Percentiles rank a stretch among this genome's conserved stretches.
Evolutionary conservation across 108 stramenopile genomes (phyloP).

Genomic region (Discostella pseudostelligera): DNA sequence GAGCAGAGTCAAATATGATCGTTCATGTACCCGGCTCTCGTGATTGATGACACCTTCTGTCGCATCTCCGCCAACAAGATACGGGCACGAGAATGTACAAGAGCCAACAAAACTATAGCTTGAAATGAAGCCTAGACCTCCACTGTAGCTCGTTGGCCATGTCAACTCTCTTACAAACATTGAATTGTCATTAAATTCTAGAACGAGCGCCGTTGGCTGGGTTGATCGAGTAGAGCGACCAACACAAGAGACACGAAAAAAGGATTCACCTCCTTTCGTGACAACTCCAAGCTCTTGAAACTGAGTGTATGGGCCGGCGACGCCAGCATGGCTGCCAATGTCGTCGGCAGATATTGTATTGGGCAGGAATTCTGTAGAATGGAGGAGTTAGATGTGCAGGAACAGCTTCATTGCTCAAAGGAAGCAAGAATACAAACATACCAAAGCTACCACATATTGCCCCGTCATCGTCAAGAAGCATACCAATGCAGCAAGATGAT

Average conservation of each 20-base stretch:
- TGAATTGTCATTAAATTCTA: conserved; percentile 66
- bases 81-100: conserved; percentile 52
- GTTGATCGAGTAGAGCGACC: conserved; percentile 50
- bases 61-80: conserved; percentile 28
- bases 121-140: conserved; percentile 46
- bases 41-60: conserved; percentile 23
- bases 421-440: conserved; percentile 1
- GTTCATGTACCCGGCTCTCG: conserved; percentile 39
- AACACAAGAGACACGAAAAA: conserved; percentile 60
- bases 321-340: conserved; percentile 33
- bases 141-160: conserved; percentile 44
- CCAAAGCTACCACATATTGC: conserved; percentile 58
- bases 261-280: conserved; percentile 34
- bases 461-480: conserved; percentile 56
- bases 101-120: conserved; percentile 59
- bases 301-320: conserved; percentile 62
- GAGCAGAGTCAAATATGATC: conserved; percentile 51
- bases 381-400: background rate
- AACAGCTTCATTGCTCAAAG: background rate
- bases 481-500: conserved; percentile 62
- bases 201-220: conserved; percentile 52
- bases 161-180: conserved; percentile 51
- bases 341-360: conserved; percentile 46
- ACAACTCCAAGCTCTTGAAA: conserved; percentile 64
- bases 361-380: conserved; percentile 52